Evolutionary conservation across 2,329 filamentous ascomycete species (phyloP).

Genomic region (Talaromyces verruculosus): DNA sequence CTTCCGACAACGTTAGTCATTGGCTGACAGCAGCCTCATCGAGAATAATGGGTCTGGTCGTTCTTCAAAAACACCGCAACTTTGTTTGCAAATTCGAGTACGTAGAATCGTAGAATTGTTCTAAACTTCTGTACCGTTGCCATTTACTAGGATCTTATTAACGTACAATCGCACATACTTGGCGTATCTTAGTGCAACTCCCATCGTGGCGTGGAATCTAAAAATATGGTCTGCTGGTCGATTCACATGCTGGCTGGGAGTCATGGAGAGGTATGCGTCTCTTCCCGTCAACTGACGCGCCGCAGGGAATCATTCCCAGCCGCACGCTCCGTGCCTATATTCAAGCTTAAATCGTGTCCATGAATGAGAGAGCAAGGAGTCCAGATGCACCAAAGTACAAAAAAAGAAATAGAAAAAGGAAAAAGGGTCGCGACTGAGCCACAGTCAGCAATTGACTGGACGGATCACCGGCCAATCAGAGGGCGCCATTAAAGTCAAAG

Average conservation of each 20-base stretch:
- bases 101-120: background rate
- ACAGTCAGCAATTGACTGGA: slow-evolving; percentile 12
- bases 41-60: background rate
- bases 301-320: background rate
- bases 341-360: background rate
- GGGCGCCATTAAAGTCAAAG: background rate
- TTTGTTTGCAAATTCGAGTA: background rate
- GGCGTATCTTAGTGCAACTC: background rate
- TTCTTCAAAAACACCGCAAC: background rate
- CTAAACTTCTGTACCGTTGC: background rate
- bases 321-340: background rate
- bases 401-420: background rate
- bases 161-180: background rate
- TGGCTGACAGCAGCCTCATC: background rate
- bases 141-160: background rate
- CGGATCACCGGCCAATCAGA: background rate
- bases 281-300: slow-evolving; percentile 5
- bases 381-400: background rate
- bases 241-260: slow-evolving; percentile 11
- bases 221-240: slow-evolving; percentile 4
- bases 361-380: background rate
- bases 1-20: background rate
- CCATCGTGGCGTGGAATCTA: background rate
- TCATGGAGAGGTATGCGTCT: slow-evolving; percentile 3
- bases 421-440: slow-evolving; percentile 11